phyloP scores from a whole-genome alignment of 2,329 filamentous ascomycete genomes.

The Hypomyces rosellus region DNA sequence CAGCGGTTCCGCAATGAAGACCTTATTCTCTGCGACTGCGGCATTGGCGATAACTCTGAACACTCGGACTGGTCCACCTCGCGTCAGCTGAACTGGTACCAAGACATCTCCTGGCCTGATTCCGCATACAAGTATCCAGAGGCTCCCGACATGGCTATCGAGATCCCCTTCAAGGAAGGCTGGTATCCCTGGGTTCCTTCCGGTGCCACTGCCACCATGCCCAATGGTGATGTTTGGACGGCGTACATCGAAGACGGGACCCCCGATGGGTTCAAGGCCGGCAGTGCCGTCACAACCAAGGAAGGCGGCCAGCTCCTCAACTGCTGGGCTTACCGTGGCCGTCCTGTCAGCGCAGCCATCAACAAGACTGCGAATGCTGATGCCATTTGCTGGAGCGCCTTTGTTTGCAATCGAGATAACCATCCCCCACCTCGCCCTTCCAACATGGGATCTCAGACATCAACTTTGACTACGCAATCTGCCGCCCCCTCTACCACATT shows the following conservation, averaged over 20 bases:
- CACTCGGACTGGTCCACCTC: constrained; percentile 37
- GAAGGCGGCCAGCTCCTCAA: constrained; percentile 33
- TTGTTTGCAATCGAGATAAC: constrained; percentile 34
- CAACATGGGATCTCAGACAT: constrained; percentile 30
- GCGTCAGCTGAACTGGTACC: constrained; percentile 39
- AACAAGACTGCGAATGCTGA: constrained; percentile 33
- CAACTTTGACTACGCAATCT: constrained; percentile 26
- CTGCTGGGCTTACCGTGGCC: constrained; percentile 37
- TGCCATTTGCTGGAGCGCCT: constrained; percentile 34
- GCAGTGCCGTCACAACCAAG: constrained; percentile 34
- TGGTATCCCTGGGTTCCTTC: constrained; percentile 33
- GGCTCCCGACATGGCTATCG: constrained; percentile 32
- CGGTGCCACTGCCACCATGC: constrained; percentile 32
- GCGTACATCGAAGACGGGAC: constrained; percentile 36
- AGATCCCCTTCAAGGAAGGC: constrained; percentile 33
- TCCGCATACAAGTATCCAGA: constrained; percentile 28
- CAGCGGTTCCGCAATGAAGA: constrained; percentile 28
- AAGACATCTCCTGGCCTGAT: constrained; percentile 31
- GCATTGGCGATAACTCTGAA: constrained; percentile 35
- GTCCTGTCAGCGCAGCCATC: constrained; percentile 31
- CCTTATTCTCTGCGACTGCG: constrained; percentile 36
- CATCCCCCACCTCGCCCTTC: constrained; percentile 27
- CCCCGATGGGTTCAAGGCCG: constrained; percentile 34
- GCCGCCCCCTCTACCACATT: constrained; percentile 28
- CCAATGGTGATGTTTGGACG: constrained; percentile 35